Evolutionary conservation across 1,284 basidiomycete species (phyloP).

Genomic region (Ceratobasidium sp.): DNA sequence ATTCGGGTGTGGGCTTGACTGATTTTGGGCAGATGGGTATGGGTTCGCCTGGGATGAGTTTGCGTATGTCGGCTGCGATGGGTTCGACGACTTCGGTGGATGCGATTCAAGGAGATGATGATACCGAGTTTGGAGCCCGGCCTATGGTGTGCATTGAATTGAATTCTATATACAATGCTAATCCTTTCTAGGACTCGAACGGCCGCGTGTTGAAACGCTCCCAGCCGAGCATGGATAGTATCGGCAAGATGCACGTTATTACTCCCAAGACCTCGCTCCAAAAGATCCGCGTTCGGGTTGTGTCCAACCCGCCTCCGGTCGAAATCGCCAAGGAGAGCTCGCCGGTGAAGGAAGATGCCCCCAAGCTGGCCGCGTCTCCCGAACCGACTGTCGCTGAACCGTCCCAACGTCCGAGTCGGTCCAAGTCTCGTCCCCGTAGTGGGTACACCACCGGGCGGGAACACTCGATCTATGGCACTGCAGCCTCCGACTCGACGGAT

Average conservation of each 20-base stretch:
- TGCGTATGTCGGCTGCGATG: constrained; percentile 15
- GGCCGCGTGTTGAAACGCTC: constrained; percentile 11
- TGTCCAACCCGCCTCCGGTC: constrained; percentile 26
- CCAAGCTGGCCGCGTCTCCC: constrained; percentile 1
- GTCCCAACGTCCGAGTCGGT: neutral
- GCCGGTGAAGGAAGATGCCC: constrained; percentile 21
- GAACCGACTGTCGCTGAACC: neutral
- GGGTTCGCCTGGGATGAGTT: neutral
- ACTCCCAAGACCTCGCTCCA: constrained; percentile 26
- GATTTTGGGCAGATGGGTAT: neutral
- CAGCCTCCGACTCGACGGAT: constrained; percentile 14
- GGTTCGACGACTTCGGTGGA: constrained; percentile 34
- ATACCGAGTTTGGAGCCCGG: constrained; percentile 17
- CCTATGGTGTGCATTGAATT: neutral
- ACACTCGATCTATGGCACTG: constrained; percentile 32
- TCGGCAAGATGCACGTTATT: constrained; percentile 33
- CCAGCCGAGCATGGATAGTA: constrained; percentile 25
- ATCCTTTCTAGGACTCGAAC: constrained; percentile 4
- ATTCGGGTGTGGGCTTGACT: neutral
- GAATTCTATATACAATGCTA: neutral
- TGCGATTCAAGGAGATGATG: constrained; percentile 32
- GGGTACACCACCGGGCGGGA: constrained; percentile 7
- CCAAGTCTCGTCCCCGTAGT: constrained; percentile 28
- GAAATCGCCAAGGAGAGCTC: constrained; percentile 33
- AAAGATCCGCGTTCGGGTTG: constrained; percentile 33